Evolutionary conservation across 139 green algal species (phyloP).

Genomic region (Chlamydomonas applanata): DNA sequence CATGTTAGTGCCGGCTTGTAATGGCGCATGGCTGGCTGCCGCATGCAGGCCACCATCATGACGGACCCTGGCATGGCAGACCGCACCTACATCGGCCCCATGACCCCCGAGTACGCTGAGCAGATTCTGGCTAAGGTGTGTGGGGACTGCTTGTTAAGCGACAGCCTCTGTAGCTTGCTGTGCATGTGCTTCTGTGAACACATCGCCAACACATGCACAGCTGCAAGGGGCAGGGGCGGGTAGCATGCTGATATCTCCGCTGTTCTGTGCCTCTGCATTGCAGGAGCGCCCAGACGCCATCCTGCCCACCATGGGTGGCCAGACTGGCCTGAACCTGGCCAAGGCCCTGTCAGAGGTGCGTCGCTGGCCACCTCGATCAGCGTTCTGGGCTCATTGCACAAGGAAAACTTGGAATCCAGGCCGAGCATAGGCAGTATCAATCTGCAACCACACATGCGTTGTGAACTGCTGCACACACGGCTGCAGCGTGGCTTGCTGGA

Average conservation of each 20-base stretch:
- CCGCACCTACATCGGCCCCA: slow-evolving; percentile 96
- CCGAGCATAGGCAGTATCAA: too few relatives aligned
- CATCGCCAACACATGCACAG: too few relatives aligned
- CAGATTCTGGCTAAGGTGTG: slow-evolving; percentile 76
- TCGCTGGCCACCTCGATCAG: too few relatives aligned
- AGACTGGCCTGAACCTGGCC: slow-evolving; percentile 97
- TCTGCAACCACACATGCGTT: too few relatives aligned
- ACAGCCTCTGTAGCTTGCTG: too few relatives aligned
- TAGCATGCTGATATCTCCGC: too few relatives aligned
- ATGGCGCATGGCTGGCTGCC: not conserved
- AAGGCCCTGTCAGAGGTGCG: slow-evolving; percentile 87
- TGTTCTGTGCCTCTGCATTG: too few relatives aligned
- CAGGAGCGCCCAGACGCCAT: slow-evolving; percentile 95
- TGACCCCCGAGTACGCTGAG: slow-evolving; percentile 92
- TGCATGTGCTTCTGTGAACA: too few relatives aligned
- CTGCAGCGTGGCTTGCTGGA: slow-evolving; percentile 75
- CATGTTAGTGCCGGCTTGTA: not conserved
- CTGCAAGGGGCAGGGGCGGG: not conserved
- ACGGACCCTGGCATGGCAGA: slow-evolving; percentile 97
- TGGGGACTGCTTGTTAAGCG: too few relatives aligned
- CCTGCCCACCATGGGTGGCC: slow-evolving; percentile 98
- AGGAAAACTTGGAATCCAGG: too few relatives aligned
- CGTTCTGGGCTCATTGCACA: too few relatives aligned
- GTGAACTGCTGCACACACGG: not conserved
- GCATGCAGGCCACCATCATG: slow-evolving; percentile 95